Evolutionary conservation across 2,329 filamentous ascomycete genomes (phyloP), one percentile per base, ranked within the genome.

Genomic region (Dothideomycetes sp.): DNA sequence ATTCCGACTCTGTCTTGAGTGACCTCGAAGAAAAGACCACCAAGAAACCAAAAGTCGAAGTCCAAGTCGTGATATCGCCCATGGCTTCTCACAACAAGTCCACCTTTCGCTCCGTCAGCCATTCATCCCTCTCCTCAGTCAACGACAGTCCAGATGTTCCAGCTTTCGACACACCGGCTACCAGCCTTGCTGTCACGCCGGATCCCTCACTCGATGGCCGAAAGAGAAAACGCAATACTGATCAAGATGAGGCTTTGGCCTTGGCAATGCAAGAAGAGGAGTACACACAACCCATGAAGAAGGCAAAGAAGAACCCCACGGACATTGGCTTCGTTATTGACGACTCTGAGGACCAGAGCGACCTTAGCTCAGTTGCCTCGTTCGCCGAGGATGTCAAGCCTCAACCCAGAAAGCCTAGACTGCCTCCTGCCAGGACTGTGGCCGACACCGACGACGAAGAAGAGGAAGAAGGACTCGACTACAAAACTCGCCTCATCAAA

Each of bases 111-210:
- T 31, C 32, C 35, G 29, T 39, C 34, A 47, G 44, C 22, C 29
- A 39, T 4, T 45, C 45, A 3, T 44, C 46, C 5, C 51, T 44
- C 45, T 46, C 44, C 17, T 56, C 56, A 8, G 57, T 59, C 20
- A 55, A 64, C 39, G 65, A 65, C 40, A 62, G 64, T 11, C 31
- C 29, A n/a, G 29, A 35, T 5, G 70, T 64, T 9, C 64, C 65
- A 25, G 71, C 68, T 13, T 73, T 71, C 51, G 76, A 75, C 44
- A 82, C 79, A 3, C 77, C 78, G 4, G 72, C 66, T 25, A 82
- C 79, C 15, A 80, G 74, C 56, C 65, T 69, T 40, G 62, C 66
- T 33, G 65, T 64, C 13, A 80, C 76, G 8, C 76, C 75, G 4
- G 67, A 63, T 16, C 62, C 65, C 17, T 65, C 65, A 7, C 48